Evolutionary conservation across 73 alveolate genomes (phyloP).

Genomic region (Blepharisma stoltei): DNA sequence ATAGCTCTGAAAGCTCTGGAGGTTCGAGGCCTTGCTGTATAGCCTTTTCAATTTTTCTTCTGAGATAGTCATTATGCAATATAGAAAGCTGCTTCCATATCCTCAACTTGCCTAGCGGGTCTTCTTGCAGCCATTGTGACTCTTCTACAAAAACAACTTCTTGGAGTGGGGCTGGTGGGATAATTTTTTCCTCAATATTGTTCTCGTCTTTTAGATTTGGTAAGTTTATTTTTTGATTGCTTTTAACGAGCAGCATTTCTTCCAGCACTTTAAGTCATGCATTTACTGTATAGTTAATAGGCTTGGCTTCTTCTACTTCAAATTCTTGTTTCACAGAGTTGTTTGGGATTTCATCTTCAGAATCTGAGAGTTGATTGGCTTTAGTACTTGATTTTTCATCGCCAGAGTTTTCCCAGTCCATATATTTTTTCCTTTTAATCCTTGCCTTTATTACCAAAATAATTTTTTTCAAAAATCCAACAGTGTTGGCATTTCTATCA

Average conservation of each 20-base stretch:
- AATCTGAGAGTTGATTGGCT: neutral
- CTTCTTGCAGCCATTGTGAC: neutral
- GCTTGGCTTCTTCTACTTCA: neutral
- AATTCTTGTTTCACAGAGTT: neutral
- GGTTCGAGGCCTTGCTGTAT: neutral
- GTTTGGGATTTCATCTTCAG: neutral
- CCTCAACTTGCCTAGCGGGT: neutral
- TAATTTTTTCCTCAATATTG: neutral
- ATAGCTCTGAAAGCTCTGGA: neutral
- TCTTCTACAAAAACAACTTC: neutral
- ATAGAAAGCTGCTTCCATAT: neutral
- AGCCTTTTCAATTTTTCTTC: neutral
- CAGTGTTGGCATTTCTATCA: neutral
- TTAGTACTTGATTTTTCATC: neutral
- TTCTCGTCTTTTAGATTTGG: neutral
- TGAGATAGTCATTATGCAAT: neutral
- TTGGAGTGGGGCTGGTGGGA: neutral
- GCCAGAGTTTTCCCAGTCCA: neutral
- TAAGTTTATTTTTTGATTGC: neutral
- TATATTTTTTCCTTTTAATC: neutral
- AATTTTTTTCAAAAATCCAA: conserved; percentile 4
- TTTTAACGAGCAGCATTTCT: neutral
- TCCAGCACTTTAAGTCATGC: neutral
- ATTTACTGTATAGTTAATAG: neutral
- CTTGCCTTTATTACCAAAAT: neutral